phyloP scores from a whole-genome alignment of 257 asterid genomes.

The Solanum tacnaense region DNA sequence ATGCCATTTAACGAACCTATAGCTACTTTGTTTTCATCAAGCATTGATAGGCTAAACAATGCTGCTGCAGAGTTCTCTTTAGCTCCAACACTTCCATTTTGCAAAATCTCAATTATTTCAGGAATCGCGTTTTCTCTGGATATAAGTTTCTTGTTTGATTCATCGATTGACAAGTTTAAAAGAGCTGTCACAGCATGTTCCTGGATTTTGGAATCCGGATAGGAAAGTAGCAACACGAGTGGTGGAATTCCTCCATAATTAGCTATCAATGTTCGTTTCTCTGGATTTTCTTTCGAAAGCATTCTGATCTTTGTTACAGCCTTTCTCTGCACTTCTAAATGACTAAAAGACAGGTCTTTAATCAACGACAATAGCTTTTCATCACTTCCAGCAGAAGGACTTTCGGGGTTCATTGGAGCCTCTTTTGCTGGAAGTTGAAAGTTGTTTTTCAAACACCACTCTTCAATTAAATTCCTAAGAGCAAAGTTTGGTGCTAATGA shows the following conservation, averaged over 20 bases:
- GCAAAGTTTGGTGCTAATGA: slow-evolving; percentile 72
- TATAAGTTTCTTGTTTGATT: slow-evolving; percentile 63
- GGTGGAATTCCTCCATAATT: slow-evolving; percentile 55
- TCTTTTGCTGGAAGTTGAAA: slow-evolving; percentile 34
- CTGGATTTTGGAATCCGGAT: slow-evolving; percentile 70
- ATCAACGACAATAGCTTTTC: slow-evolving; percentile 27
- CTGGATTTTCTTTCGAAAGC: slow-evolving; percentile 66
- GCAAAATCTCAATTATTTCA: slow-evolving; percentile 50
- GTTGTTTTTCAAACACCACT: slow-evolving; percentile 68
- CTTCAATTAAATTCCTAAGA: slow-evolving; percentile 51
- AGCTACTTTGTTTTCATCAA: slow-evolving; percentile 61
- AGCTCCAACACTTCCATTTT: slow-evolving; percentile 46
- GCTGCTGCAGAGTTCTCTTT: slow-evolving; percentile 86
- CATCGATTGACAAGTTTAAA: slow-evolving; percentile 76
- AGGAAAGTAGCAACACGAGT: slow-evolving; percentile 51
- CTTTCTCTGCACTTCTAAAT: slow-evolving; percentile 49
- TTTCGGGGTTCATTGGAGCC: slow-evolving; percentile 1
- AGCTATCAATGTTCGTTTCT: slow-evolving; percentile 51
- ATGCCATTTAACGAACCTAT: slow-evolving; percentile 64
- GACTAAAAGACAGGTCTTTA: slow-evolving; percentile 39
- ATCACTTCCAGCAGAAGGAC: background rate
- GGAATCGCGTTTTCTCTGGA: slow-evolving; percentile 52
- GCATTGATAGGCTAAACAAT: slow-evolving; percentile 75
- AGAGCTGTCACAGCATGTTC: slow-evolving; percentile 83
- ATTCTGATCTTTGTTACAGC: slow-evolving; percentile 61